Percentiles rank a stretch among this genome's conserved stretches.
Evolutionary conservation across 2,329 filamentous ascomycete species (phyloP).

Genomic region (Mycosphaerella sp.): DNA sequence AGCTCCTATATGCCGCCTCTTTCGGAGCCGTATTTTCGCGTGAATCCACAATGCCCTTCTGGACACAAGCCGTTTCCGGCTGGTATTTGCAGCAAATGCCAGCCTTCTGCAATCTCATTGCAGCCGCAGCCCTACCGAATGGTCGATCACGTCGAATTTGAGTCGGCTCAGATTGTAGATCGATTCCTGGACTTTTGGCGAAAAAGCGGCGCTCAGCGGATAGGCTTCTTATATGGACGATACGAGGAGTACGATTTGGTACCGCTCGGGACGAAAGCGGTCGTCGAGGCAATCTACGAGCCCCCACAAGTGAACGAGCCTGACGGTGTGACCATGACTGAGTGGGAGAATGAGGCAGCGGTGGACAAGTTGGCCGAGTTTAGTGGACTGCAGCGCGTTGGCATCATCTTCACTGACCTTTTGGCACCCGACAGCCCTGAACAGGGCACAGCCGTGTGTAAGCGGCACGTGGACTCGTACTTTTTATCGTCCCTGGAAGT

Average conservation of each 20-base stretch:
- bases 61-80: conserved; percentile 92
- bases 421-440: conserved; percentile 62
- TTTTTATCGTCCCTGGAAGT: conserved; percentile 90
- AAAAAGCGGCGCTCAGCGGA: conserved; percentile 70
- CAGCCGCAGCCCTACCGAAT: conserved; percentile 91
- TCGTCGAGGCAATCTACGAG: conserved; percentile 96
- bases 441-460: conserved; percentile 85
- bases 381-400: conserved; percentile 82
- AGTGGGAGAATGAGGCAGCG: conserved; percentile 79
- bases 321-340: conserved; percentile 76
- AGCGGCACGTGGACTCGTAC: conserved; percentile 91
- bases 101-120: conserved; percentile 91
- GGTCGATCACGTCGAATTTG: conserved; percentile 98
- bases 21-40: conserved; percentile 85
- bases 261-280: conserved; percentile 85
- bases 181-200: conserved; percentile 90
- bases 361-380: conserved; percentile 72
- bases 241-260: conserved; percentile 90
- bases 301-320: conserved; percentile 83
- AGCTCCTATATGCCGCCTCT: conserved; percentile 95
- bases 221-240: conserved; percentile 85
- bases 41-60: conserved; percentile 81
- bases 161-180: conserved; percentile 76
- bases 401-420: conserved; percentile 92
- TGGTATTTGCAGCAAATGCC: conserved; percentile 96